Base-by-base conservation (phyloP, 176 grass and related monocot genomes). In the Ampelocalamus luodianensis region DNA sequence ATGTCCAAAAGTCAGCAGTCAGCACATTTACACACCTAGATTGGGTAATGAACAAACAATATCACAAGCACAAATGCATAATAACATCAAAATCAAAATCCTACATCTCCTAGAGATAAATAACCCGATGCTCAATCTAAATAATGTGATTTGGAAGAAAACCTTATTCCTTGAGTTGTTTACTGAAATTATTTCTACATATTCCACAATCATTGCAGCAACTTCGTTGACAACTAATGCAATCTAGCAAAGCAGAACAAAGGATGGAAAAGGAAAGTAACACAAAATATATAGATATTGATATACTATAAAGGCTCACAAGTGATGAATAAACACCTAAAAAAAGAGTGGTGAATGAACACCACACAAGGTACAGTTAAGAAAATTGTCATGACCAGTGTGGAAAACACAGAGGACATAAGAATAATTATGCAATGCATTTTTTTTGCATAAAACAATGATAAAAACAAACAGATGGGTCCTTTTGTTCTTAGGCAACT, bases 11-110 rank as follows among this genome's bases (percentile, higher is more conserved):
- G 50, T 40, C 5, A 55, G 53, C 18, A 55, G 43, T 37, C n/a
- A 20, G 53, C 11, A 65, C 27, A 13, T 78, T 16, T 48, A 36
- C 39, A 60, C 48, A 38, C 36, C 59, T n/a, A 8, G n/a, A 24
- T 17, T 61, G 15, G 46, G 58, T 39, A 70, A 85, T 17, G 12
- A 72, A 71, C 12, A 62, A 37, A 73, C 3, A 79, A 79, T 29
- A 63, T 72, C 4, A 17, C 68, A 54, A 72, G 43, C 69, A 46
- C 7, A 26, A 49, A 29, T 27, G 36, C 46, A 69, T 17, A 68
- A 32, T 44, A 45, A 54, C 9, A 62, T 86, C 39, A 34, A 27
- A 50, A 62, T 86, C 39, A 34, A 27, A 50, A 14, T 42, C 9
- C 4, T 6, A 73, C 9, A 65, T 63, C 12, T 53, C 49, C 24